phyloP scores from a whole-genome alignment of 2,329 filamentous ascomycete species.

The Cladosporium phlei region DNA sequence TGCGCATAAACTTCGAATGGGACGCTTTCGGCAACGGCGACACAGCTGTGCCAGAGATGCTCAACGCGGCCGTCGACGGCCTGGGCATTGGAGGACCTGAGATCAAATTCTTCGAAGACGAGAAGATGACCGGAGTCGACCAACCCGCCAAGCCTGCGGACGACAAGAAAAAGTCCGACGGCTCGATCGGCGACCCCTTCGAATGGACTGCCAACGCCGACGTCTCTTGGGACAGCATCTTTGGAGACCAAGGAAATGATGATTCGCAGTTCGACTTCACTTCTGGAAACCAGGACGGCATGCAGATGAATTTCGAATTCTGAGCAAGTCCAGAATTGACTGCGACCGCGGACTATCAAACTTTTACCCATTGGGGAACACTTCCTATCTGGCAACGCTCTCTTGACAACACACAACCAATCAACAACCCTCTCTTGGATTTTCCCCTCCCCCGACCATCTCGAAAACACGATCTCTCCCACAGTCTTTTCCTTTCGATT shows the following conservation, averaged over 20 bases:
- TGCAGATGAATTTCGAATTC: conserved; percentile 8
- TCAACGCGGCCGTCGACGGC: conserved; percentile 9
- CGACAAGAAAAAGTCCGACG: background rate
- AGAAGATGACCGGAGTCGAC: background rate
- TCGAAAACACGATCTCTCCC: too few species aligned
- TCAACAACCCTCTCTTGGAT: too few species aligned
- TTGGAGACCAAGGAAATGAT: background rate
- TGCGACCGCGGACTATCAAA: too few species aligned
- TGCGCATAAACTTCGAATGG: conserved; percentile 36
- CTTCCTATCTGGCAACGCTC: too few species aligned
- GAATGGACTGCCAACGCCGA: conserved; percentile 1
- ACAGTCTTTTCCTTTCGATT: too few species aligned
- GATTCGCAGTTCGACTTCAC: conserved; percentile 7
- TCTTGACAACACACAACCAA: too few species aligned
- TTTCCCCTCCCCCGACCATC: too few species aligned
- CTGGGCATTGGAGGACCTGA: conserved; percentile 1
- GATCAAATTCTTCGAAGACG: background rate
- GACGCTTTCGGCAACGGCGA: conserved; percentile 31
- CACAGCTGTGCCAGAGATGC: conserved; percentile 20
- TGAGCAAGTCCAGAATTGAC: too few species aligned
- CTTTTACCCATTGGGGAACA: too few species aligned
- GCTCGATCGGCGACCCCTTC: background rate
- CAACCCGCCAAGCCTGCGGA: too few species aligned
- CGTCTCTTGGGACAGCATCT: conserved; percentile 7
- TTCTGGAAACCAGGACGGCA: background rate